phyloP scores from a whole-genome alignment of 2,329 filamentous ascomycete species.

The Paramyrothecium sp. region DNA sequence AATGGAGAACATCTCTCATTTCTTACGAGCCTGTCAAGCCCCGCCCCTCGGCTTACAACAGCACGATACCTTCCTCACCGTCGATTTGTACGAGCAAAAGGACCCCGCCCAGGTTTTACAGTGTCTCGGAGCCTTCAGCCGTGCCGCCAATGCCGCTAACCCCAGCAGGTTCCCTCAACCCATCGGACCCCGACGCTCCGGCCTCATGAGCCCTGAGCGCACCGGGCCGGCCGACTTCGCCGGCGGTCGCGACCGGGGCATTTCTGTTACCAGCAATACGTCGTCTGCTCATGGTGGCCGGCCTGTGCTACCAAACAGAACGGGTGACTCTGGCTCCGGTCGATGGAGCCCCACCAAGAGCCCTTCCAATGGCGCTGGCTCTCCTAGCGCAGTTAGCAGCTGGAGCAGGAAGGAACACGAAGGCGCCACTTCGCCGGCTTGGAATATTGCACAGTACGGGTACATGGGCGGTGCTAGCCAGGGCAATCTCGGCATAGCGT shows the following conservation, averaged over 20 bases:
- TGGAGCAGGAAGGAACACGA: constrained; percentile 90
- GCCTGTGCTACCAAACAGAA: constrained; percentile 45
- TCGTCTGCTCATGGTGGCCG: constrained; percentile 47
- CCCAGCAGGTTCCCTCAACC: constrained; percentile 70
- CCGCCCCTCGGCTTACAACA: constrained; percentile 84
- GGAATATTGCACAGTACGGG: constrained; percentile 98
- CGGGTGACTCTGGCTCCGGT: constrained; percentile 53
- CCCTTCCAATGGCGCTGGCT: constrained; percentile 50
- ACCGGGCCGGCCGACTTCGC: constrained; percentile 57
- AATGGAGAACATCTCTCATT: constrained; percentile 99
- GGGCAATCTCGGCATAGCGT: constrained; percentile 89
- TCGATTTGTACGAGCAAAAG: constrained; percentile 93
- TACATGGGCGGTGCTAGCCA: constrained; percentile 98
- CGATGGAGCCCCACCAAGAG: constrained; percentile 63
- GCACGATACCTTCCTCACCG: constrained; percentile 95
- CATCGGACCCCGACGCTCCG: constrained; percentile 70
- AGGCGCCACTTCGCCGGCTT: constrained; percentile 78
- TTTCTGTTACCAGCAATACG: constrained; percentile 58
- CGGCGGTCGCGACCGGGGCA: constrained; percentile 40
- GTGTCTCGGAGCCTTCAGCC: constrained; percentile 87
- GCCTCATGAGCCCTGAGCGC: constrained; percentile 62
- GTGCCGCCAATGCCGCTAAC: constrained; percentile 73
- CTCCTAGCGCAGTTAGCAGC: constrained; percentile 66
- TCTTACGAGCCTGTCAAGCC: constrained; percentile 82
- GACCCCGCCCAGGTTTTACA: constrained; percentile 95